Conservation (phyloP, 305 asterid genomes). For the Fraxinus albicans region DNA sequence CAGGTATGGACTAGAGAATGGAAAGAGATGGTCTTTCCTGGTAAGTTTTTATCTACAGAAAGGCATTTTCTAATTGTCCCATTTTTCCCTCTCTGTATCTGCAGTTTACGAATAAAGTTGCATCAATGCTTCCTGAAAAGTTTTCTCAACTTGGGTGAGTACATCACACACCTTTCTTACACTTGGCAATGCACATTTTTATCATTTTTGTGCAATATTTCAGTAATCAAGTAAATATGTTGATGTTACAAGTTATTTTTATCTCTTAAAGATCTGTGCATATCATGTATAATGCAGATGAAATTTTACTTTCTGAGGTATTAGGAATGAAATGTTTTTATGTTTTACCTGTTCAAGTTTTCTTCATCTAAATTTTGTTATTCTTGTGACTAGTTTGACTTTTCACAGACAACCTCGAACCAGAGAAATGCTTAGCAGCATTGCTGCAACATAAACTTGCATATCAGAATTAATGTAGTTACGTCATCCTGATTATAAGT, state of each 20-base stretch:
- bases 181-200: conserved; percentile 15
- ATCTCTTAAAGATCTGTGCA: background rate
- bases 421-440: background rate
- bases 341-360: background rate
- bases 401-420: background rate
- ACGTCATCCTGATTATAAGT: background rate
- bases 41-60: conserved; percentile 2
- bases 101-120: conserved; percentile 96
- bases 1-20: conserved; percentile 57
- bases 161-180: conserved; percentile 23
- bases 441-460: background rate
- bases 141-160: conserved; percentile 85
- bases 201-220: background rate
- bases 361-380: background rate
- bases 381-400: background rate
- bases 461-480: background rate
- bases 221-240: background rate
- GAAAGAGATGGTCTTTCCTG: conserved; percentile 19
- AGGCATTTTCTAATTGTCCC: conserved; percentile 21
- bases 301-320: background rate
- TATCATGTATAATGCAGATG: background rate
- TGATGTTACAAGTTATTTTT: background rate
- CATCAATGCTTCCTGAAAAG: conserved; percentile 96
- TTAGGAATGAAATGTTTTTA: background rate
- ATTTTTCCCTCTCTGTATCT: conserved; percentile 29